phyloP scores from a whole-genome alignment of 371 early-diverging fungal genomes.

The Agmasoma carcini region DNA sequence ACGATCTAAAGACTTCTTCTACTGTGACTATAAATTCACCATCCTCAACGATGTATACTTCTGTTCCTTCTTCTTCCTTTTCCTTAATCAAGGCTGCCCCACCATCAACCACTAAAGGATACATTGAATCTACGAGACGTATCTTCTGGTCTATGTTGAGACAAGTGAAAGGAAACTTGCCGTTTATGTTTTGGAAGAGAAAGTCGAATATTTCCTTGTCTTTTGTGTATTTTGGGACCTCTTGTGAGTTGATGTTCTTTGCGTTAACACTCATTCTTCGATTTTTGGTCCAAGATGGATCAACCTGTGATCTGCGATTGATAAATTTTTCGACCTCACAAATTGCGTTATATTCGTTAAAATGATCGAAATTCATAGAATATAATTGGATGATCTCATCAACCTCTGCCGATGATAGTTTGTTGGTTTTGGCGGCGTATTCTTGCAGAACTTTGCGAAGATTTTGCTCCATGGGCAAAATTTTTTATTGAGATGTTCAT shows the following conservation, averaged over 20 bases:
- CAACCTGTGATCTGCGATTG: neutral
- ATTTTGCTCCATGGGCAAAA: too few relatives aligned
- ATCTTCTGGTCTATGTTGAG: constrained; percentile 43
- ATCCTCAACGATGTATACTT: constrained; percentile 81
- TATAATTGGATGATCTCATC: constrained; percentile 1
- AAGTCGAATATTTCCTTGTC: constrained; percentile 7
- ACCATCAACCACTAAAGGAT: constrained; percentile 15
- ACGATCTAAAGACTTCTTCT: constrained; percentile 46
- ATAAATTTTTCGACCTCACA: neutral
- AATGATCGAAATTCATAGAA: neutral
- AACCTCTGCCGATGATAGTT: neutral
- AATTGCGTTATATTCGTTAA: neutral
- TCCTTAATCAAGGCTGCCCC: constrained; percentile 73
- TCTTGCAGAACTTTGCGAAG: too few relatives aligned
- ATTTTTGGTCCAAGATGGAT: constrained; percentile 4
- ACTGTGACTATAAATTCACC: constrained; percentile 80
- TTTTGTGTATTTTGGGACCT: constrained; percentile 12
- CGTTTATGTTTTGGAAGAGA: neutral
- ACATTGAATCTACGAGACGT: constrained; percentile 44
- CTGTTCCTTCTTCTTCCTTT: constrained; percentile 84
- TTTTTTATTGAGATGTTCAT: too few relatives aligned
- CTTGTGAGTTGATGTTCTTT: constrained; percentile 75
- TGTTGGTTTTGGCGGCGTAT: too few relatives aligned
- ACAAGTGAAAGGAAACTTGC: constrained; percentile 21
- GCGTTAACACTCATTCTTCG: constrained; percentile 80